Percentiles rank a stretch among this genome's conserved stretches.
phyloP scores from a whole-genome alignment of 2,329 filamentous ascomycete genomes.

The Colletotrichum australisinense region DNA sequence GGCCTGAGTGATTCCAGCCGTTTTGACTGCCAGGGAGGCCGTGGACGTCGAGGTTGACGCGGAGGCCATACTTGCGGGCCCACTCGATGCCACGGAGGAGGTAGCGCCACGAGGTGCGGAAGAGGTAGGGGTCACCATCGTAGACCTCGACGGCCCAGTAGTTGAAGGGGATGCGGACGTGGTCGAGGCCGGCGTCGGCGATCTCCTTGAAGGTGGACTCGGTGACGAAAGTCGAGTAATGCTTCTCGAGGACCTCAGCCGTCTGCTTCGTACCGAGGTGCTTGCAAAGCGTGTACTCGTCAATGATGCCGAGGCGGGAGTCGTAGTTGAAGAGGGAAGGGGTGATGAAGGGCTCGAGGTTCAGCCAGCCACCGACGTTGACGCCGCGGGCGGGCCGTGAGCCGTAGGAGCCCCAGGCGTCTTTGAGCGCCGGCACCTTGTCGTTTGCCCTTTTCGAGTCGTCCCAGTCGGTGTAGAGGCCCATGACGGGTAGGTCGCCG shows the following conservation, averaged over 20 bases:
- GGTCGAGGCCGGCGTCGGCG: conserved; percentile 87
- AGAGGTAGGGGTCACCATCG: conserved; percentile 87
- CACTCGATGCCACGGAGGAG: conserved; percentile 93
- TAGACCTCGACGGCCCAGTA: conserved; percentile 96
- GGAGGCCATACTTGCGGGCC: conserved; percentile 89
- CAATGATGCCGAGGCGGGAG: conserved; percentile 74
- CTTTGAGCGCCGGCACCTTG: conserved; percentile 81
- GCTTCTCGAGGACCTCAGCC: conserved; percentile 80
- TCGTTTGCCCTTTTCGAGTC: conserved; percentile 83
- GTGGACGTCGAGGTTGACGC: conserved; percentile 93
- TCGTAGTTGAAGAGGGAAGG: conserved; percentile 87
- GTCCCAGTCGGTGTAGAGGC: conserved; percentile 86
- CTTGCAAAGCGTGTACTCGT: conserved; percentile 85
- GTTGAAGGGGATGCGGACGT: conserved; percentile 94
- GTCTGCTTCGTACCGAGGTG: conserved; percentile 76
- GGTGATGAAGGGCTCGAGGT: conserved; percentile 93
- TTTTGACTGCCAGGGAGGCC: conserved; percentile 94
- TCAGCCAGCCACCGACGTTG: conserved; percentile 94
- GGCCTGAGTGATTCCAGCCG: conserved; percentile 96
- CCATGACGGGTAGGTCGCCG: conserved; percentile 91
- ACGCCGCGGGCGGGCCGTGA: conserved; percentile 86
- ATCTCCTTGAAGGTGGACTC: conserved; percentile 89
- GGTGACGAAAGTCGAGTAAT: conserved; percentile 90
- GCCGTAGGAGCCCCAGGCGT: conserved; percentile 81
- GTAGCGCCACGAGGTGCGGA: conserved; percentile 91